Conservation (phyloP, 2,329 filamentous ascomycete genomes). For the Penicillium sp. region DNA sequence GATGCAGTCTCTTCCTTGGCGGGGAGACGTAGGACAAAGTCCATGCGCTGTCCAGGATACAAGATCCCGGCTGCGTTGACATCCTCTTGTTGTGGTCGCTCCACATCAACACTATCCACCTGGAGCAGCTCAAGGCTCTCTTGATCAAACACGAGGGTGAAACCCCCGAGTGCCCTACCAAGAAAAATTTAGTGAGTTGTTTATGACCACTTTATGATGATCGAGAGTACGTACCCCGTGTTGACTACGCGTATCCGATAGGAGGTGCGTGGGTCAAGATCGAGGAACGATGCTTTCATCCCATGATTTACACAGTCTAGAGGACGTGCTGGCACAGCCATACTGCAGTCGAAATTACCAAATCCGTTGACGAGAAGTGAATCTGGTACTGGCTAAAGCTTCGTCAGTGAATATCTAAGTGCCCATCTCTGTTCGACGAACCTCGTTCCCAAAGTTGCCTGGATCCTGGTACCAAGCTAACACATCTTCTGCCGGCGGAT, state of each 20-base stretch:
- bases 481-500: slow-evolving; percentile 46
- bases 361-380: slow-evolving; percentile 54
- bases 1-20: background rate
- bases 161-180: slow-evolving; percentile 45
- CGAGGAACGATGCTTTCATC: slow-evolving; percentile 30
- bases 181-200: slow-evolving; percentile 8
- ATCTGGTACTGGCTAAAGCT: slow-evolving; percentile 51
- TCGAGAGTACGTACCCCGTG: slow-evolving; percentile 40
- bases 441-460: slow-evolving; percentile 51
- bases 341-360: slow-evolving; percentile 52
- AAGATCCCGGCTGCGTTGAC: slow-evolving; percentile 45
- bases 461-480: slow-evolving; percentile 50
- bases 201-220: too few relatives aligned
- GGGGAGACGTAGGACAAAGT: slow-evolving; percentile 40
- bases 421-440: slow-evolving; percentile 16
- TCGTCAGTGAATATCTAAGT: background rate
- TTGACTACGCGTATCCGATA: slow-evolving; percentile 50
- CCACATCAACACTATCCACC: slow-evolving; percentile 46
- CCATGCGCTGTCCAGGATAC: slow-evolving; percentile 52
- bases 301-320: slow-evolving; percentile 46
- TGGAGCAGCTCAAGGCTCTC: slow-evolving; percentile 40
- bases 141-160: slow-evolving; percentile 40
- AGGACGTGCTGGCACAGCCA: slow-evolving; percentile 50
- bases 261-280: slow-evolving; percentile 25
- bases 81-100: slow-evolving; percentile 19